Percentiles rank a stretch among this genome's conserved stretches.
Evolutionary conservation across 371 early-diverging fungal genomes (phyloP).

Genomic region (Apophysomyces trapeziformis): DNA sequence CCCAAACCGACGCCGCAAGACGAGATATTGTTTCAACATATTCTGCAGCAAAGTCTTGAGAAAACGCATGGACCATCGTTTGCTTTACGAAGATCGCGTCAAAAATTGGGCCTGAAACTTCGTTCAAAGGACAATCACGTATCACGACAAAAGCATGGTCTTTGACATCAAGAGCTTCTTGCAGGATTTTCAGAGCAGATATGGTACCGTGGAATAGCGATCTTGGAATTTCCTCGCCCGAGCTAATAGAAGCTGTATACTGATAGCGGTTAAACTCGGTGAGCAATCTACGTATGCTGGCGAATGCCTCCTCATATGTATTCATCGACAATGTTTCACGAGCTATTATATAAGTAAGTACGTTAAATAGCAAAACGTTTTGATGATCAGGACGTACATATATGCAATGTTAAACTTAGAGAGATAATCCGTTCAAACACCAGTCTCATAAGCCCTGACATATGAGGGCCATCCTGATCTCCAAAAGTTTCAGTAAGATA

Average conservation of each 20-base stretch:
- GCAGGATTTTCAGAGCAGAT: conserved; percentile 25
- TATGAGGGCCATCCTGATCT: not conserved
- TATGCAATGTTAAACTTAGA: conserved; percentile 14
- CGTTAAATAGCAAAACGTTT: not conserved
- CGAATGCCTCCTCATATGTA: not conserved
- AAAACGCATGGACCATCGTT: not conserved
- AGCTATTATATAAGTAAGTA: conserved; percentile 3
- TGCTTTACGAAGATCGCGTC: conserved; percentile 33
- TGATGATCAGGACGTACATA: conserved; percentile 14
- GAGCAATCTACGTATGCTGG: conserved; percentile 7
- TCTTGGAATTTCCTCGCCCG: conserved; percentile 18
- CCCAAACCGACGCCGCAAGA: conserved; percentile 27
- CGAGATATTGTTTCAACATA: conserved; percentile 9
- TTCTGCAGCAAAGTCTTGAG: conserved; percentile 8
- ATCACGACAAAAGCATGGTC: not conserved
- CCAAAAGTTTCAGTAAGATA: not conserved
- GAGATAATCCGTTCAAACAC: conserved; percentile 25
- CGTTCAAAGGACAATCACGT: not conserved
- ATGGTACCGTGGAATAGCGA: conserved; percentile 17
- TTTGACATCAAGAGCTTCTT: conserved; percentile 5
- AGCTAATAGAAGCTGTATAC: conserved; percentile 11
- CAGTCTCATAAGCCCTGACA: conserved; percentile 13
- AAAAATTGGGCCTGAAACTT: conserved; percentile 25
- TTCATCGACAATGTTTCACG: conserved; percentile 16
- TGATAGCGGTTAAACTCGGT: conserved; percentile 21